Percentiles rank a stretch among this genome's conserved stretches.
Conservation (phyloP, 768 basidiomycete genomes). For the Xerocomus spinulosus region DNA sequence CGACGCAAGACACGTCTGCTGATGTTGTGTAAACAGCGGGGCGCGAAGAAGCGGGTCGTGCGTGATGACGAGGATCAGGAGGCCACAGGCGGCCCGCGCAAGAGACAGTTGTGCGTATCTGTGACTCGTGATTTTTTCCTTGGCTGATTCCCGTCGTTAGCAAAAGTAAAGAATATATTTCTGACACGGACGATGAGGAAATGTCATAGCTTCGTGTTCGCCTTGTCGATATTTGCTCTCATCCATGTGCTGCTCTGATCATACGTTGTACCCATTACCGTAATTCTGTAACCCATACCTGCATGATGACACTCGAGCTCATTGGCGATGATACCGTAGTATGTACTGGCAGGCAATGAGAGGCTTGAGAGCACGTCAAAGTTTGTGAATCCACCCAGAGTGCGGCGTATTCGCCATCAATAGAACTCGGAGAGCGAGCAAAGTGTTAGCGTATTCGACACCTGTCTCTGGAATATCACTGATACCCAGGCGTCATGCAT, state of each 20-base stretch:
- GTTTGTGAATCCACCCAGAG: too few species aligned
- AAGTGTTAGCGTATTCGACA: too few species aligned
- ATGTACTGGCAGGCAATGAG: too few species aligned
- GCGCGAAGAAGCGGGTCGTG: constrained; percentile 69
- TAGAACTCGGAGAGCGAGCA: too few species aligned
- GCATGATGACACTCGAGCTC: too few species aligned
- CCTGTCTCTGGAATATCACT: too few species aligned
- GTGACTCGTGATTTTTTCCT: not conserved
- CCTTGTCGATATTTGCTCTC: not conserved
- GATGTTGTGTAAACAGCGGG: constrained; percentile 29
- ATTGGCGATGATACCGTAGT: too few species aligned
- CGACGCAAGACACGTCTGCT: too few species aligned
- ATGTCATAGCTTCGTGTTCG: constrained; percentile 45
- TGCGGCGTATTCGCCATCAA: too few species aligned
- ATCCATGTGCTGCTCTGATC: not conserved
- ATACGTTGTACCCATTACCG: not conserved
- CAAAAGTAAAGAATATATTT: constrained; percentile 85
- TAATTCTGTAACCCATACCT: not conserved
- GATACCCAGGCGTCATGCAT: too few species aligned
- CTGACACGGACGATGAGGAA: constrained; percentile 78
- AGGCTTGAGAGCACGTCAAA: too few species aligned
- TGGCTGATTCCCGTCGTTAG: constrained; percentile 35
- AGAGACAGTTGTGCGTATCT: constrained; percentile 67
- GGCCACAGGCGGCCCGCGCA: constrained; percentile 53
- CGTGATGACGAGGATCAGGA: constrained; percentile 79